Base-by-base conservation (phyloP, 129 eudicot species). In the Pittosporum tobira region DNA sequence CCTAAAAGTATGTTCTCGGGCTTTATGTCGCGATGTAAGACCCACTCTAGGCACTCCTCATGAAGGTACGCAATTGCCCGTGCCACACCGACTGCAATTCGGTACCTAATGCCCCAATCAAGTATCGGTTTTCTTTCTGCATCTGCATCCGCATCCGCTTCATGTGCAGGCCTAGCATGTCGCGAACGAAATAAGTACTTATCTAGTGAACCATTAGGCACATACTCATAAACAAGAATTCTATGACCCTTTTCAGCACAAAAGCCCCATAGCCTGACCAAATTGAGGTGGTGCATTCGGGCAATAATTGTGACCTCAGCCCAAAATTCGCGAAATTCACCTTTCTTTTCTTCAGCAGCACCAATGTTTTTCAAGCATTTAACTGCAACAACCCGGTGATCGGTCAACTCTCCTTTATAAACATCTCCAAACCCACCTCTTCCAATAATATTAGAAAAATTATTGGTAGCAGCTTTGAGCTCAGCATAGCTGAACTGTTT, bases 11-110 rank as follows among this genome's bases (percentile, higher is more conserved):
- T 89, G 68, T 89, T 89, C 58, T 89, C 97, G n/a, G 97, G 97
- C 65, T 89, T 89, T 64, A 89, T 89, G 74, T 89, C 97, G 34
- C 97, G 83, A 49, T 89, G 97, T n/a, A 89, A 72, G 16, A 89
- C 97, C 97, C 97, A 89, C 54, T 89, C 97, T 30, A 89, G 53
- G 24, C 97, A 89, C 61, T 89, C 97, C 40, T 89, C 97, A 44
- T 89, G 97, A 21, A 89, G 48, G 72, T 89, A 89, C 1, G 97
- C 95, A 10, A 89, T 82, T 24, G 95, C 95, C 55, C 97, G 74
- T 15, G 97, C 97, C 50, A 89, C 97, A 16, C 97, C 95, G 3
- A 89, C 64, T 3, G 95, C 97, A 21, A 89, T 89, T 29, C 97
- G 74, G 44, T 89, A 89, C 44, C 97, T 74, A 2, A 85, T 85